Evolutionary conservation across 495 filamentous ascomycete species (phyloP), one percentile per base, ranked within the genome.

Genomic region (Lasiosphaeria miniovina): DNA sequence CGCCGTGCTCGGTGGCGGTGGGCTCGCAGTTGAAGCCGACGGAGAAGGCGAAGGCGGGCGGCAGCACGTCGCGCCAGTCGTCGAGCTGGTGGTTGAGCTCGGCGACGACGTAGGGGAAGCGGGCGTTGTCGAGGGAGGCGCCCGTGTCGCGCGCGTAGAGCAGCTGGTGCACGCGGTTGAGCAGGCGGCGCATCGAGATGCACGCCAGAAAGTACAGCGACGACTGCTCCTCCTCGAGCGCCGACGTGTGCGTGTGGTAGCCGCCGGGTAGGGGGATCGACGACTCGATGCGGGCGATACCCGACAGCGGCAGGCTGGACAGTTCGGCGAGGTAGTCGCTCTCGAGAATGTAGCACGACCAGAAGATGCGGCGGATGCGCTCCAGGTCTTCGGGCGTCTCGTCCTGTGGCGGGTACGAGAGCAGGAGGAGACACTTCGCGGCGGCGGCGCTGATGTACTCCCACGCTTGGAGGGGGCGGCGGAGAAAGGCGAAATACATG

Each of bases 331-430:
- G 59, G 43, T 68, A 68, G 40, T 68, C 66, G 4, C 72, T 75
- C 54, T 80, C 77, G 8, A 80, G 69, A 15, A 80, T 74, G 60
- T 77, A 80, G 54, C 75, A 78, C 0, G 76, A 75, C 76, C 77
- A 80, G 55, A 80, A 80, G 31, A 80, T 79, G 6, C 77, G 67
- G 6, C 71, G 67, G 31, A 79, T 70, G 32, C 75, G 74, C 63
- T 80, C 76, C 40, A 66, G 61, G 41, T 76, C 69, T 54, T 76
- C 67, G 0, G 66, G 40, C 7, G 61, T 66, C 9, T 63, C 55
- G 31, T 63, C 62, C 4, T 36, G 35, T 1, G 62, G 59, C 0
- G 61, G 61, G 40, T 72, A 68, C 9, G 69, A 73, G 34, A 77
- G 50, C 2, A 78, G 64, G 5, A 75, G 68, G n/a, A 75, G 68